These are phyloP conservation scores for Acorus gramineus DNA, from an alignment of 106 monocot species.

Conservation along the genomic window DNA sequence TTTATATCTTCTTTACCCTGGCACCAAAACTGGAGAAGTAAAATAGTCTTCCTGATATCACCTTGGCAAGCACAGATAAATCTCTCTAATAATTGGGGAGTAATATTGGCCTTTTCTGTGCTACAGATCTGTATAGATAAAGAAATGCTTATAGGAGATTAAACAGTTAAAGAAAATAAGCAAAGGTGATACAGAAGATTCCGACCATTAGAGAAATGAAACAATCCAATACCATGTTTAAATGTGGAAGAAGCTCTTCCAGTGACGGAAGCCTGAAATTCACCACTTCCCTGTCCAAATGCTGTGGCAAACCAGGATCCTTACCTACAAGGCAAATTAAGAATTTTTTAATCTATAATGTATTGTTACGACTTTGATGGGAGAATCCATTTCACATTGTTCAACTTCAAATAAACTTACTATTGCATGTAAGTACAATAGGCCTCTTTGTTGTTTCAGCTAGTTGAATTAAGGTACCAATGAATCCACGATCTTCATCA, in stretches of 20 bases:
- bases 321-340: constrained; percentile 31
- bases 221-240: constrained; percentile 39
- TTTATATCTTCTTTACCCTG: constrained; percentile 34
- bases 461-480: constrained; percentile 74
- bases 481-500: constrained; percentile 84
- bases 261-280: constrained; percentile 61
- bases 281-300: constrained; percentile 35
- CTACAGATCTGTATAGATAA: constrained; percentile 54
- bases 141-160: constrained; percentile 5
- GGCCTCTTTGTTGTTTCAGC: constrained; percentile 82
- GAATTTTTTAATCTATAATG: too few species aligned
- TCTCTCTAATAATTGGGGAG: constrained; percentile 33
- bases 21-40: constrained; percentile 96
- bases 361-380: background rate
- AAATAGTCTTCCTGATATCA: constrained; percentile 78
- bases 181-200: background rate
- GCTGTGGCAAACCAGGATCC: constrained; percentile 54
- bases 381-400: background rate
- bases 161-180: constrained; percentile 4
- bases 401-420: constrained; percentile 33
- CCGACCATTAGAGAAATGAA: background rate
- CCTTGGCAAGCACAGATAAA: constrained; percentile 47
- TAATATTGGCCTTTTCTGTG: constrained; percentile 42
- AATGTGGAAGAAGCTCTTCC: constrained; percentile 52
- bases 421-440: constrained; percentile 88